Percentiles rank a stretch among this genome's conserved stretches.
Evolutionary conservation across 306 rosid genomes (phyloP).

Genomic region (Myrica gale): DNA sequence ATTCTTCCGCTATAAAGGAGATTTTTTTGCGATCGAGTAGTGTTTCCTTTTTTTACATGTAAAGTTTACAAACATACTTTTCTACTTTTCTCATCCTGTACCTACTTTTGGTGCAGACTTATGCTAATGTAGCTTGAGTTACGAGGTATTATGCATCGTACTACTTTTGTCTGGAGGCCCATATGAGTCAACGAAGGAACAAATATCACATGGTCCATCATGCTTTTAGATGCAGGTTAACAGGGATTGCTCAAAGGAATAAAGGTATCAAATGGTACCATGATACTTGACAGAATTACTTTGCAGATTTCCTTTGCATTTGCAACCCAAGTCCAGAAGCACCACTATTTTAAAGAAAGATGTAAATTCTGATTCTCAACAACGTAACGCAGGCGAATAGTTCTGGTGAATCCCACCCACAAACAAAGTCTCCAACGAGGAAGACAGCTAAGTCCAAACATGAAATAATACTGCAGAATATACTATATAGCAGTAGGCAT

Average conservation of each 20-base stretch:
- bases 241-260: not conserved
- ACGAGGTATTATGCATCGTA: not conserved
- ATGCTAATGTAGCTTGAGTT: not conserved
- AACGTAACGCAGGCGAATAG: not conserved
- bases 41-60: too few species aligned
- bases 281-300: not conserved
- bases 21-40: too few species aligned
- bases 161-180: not conserved
- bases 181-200: not conserved
- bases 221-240: not conserved
- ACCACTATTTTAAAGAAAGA: not conserved
- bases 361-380: not conserved
- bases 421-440: not conserved
- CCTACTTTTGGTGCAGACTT: too few species aligned
- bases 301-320: too few species aligned
- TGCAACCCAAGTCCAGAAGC: too few species aligned
- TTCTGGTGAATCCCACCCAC: not conserved
- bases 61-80: too few species aligned
- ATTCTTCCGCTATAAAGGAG: too few species aligned
- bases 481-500: constrained; percentile 13
- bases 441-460: not conserved
- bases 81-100: too few species aligned
- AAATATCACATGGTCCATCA: not conserved
- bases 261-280: not conserved
- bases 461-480: not conserved